Conservation (phyloP, 768 basidiomycete species). For the Crucibulum laeve region DNA sequence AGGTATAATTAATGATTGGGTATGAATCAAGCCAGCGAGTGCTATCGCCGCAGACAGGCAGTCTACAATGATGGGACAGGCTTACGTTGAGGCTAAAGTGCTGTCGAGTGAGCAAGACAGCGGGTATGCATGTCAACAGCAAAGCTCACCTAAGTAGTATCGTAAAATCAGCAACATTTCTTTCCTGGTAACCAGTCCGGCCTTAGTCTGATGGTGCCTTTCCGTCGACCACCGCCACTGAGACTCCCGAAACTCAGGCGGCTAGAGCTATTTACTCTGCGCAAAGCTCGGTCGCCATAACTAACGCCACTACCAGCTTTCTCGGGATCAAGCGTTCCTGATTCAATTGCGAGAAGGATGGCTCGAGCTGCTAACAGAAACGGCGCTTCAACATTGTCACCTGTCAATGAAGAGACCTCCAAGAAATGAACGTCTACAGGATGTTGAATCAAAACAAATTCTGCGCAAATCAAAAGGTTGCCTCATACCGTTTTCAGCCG, state of each 20-base stretch:
- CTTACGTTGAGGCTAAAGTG: no score
- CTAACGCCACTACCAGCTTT: conserved; percentile 93
- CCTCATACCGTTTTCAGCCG: conserved; percentile 82
- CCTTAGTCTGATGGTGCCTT: conserved; percentile 57
- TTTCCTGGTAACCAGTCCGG: conserved; percentile 61
- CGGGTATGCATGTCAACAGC: no score
- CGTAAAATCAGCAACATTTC: conserved; percentile 55
- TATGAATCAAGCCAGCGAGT: not conserved
- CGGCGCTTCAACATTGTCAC: conserved; percentile 92
- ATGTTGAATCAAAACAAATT: not conserved
- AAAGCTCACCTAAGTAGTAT: no score
- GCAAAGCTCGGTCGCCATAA: conserved; percentile 90
- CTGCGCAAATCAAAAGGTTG: conserved; percentile 3
- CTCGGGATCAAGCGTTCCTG: conserved; percentile 88
- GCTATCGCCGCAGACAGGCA: not conserved
- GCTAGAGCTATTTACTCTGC: conserved; percentile 89
- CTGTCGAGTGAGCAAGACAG: no score
- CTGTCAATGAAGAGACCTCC: conserved; percentile 87
- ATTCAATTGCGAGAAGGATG: conserved; percentile 87
- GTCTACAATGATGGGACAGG: no score
- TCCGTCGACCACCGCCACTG: conserved; percentile 60
- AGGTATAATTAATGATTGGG: conserved; percentile 17
- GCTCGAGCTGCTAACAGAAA: conserved; percentile 85
- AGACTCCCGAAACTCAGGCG: conserved; percentile 83
- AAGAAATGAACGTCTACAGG: conserved; percentile 82